Evolutionary conservation across 2,329 filamentous ascomycete species (phyloP).

Genomic region (Stagonosporopsis tanaceti): DNA sequence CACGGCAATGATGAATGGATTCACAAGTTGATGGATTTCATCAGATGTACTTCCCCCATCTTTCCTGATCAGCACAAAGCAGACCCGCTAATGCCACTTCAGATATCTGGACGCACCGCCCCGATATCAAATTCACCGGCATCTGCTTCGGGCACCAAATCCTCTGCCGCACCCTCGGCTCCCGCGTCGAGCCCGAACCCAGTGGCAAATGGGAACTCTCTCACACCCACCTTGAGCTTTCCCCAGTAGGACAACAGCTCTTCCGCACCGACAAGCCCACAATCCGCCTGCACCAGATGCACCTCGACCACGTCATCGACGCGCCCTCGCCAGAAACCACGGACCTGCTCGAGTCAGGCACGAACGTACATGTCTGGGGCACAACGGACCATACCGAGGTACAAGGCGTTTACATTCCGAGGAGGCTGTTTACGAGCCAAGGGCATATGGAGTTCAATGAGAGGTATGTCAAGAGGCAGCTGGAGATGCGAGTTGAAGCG

Average conservation of each 20-base stretch:
- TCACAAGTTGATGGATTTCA: slow-evolving; percentile 52
- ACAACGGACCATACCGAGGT: slow-evolving; percentile 55
- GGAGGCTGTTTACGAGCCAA: slow-evolving; percentile 57
- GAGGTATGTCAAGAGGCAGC: slow-evolving; percentile 55
- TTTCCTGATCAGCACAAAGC: too few relatives aligned
- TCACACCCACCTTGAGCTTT: slow-evolving; percentile 54
- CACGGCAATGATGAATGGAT: slow-evolving; percentile 58
- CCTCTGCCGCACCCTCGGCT: slow-evolving; percentile 55
- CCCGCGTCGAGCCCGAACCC: slow-evolving; percentile 48
- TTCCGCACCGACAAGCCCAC: slow-evolving; percentile 48
- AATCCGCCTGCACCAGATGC: slow-evolving; percentile 58
- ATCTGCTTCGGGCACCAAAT: slow-evolving; percentile 61
- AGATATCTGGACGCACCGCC: slow-evolving; percentile 61
- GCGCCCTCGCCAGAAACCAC: slow-evolving; percentile 40
- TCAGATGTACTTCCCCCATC: slow-evolving; percentile 50
- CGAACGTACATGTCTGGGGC: slow-evolving; percentile 60
- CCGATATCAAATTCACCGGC: slow-evolving; percentile 60
- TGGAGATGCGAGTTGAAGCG: slow-evolving; percentile 55
- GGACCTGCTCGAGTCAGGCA: slow-evolving; percentile 38
- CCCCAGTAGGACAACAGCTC: slow-evolving; percentile 50
- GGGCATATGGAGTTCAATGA: slow-evolving; percentile 59
- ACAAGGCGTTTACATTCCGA: slow-evolving; percentile 56
- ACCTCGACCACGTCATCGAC: slow-evolving; percentile 55
- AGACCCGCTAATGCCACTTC: neutral
- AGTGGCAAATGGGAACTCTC: slow-evolving; percentile 58